Evolutionary conservation across 345 rosid genomes (phyloP).

Genomic region (Fremontodendron californicum): DNA sequence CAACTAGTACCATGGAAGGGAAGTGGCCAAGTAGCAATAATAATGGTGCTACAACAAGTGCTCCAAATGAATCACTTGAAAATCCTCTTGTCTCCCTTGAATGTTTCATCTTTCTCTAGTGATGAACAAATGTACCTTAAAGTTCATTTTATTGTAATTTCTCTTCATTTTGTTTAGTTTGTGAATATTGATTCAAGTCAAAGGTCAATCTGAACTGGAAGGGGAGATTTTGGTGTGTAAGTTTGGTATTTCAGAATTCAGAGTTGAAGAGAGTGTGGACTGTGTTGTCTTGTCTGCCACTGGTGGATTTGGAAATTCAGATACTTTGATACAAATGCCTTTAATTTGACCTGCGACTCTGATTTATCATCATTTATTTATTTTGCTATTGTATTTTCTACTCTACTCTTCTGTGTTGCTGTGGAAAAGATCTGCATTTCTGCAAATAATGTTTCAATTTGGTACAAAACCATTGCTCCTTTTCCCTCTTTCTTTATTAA

Average conservation of each 20-base stretch:
- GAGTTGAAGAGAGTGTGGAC: neutral
- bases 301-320: neutral
- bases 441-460: neutral
- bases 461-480: slow-evolving; percentile 1
- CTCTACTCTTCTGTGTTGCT: neutral
- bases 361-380: neutral
- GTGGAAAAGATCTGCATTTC: neutral
- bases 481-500: neutral
- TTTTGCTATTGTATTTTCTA: neutral
- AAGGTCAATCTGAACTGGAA: slow-evolving; percentile 4
- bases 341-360: neutral
- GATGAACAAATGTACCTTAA: neutral
- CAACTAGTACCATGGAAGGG: slow-evolving; percentile 10
- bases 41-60: slow-evolving; percentile 3
- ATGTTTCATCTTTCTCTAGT: slow-evolving; percentile 79
- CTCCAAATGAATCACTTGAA: slow-evolving; percentile 53
- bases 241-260: neutral
- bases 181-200: slow-evolving; percentile 18
- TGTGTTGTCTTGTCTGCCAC: neutral
- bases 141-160: neutral
- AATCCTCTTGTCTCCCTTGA: slow-evolving; percentile 84
- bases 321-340: neutral
- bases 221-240: neutral
- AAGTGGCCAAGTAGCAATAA: slow-evolving; percentile 11
- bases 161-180: neutral